Percentiles rank a stretch among this genome's conserved stretches.
phyloP scores from a whole-genome alignment of 345 rosid genomes.

The Bruguiera gymnorhiza region DNA sequence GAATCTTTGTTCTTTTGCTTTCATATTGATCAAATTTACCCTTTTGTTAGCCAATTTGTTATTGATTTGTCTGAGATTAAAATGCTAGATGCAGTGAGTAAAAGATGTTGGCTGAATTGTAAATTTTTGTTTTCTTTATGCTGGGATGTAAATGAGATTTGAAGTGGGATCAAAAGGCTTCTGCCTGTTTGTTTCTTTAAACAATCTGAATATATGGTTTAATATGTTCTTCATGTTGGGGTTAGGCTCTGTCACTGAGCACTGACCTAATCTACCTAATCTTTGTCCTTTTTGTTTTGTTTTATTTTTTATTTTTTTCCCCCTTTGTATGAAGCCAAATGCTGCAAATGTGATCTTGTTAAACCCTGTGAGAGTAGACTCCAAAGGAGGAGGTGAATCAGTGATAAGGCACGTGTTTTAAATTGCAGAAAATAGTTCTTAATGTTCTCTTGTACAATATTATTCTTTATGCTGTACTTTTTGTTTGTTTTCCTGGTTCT shows the following conservation, averaged over 20 bases:
- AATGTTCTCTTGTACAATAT: conserved; percentile 2
- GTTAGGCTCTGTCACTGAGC: neutral
- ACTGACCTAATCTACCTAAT: conserved; percentile 20
- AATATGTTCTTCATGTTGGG: neutral
- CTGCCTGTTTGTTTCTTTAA: too few relatives aligned
- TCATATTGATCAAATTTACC: too few relatives aligned
- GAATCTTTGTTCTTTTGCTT: neutral
- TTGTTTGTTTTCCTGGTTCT: conserved; percentile 18
- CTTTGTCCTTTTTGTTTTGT: neutral
- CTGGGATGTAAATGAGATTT: too few relatives aligned
- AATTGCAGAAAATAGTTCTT: neutral
- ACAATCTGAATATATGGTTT: neutral
- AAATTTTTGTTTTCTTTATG: too few relatives aligned
- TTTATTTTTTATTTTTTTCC: conserved; percentile 22
- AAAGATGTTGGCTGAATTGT: too few relatives aligned
- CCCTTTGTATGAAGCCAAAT: conserved; percentile 37
- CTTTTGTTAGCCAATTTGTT: too few relatives aligned
- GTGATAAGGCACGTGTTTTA: conserved; percentile 39
- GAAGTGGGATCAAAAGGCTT: too few relatives aligned
- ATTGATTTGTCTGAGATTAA: too few relatives aligned
- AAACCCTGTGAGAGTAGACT: conserved; percentile 24
- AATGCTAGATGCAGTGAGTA: too few relatives aligned
- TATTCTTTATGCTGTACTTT: conserved; percentile 28
- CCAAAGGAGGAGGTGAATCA: conserved; percentile 34
- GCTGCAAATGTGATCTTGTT: conserved; percentile 28